A percentile compares a stretch with the other conserved stretches of the same genome.
phyloP scores from a whole-genome alignment of 2,329 filamentous ascomycete genomes.

The Pestalotiopsis sp. region DNA sequence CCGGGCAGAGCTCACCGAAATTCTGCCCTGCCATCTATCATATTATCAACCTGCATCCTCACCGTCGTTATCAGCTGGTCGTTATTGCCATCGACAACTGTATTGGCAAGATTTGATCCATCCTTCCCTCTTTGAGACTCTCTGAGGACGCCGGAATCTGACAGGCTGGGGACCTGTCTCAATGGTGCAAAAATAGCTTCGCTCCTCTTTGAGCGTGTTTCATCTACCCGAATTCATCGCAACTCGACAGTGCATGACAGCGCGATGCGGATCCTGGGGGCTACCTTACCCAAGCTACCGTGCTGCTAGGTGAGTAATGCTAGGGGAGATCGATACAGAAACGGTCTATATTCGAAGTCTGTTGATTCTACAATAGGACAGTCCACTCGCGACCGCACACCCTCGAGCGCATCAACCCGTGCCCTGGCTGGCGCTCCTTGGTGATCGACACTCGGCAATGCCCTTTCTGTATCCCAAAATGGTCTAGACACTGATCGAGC shows the following conservation, averaged over 20 bases:
- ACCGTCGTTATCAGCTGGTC: neutral
- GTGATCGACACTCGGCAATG: slow-evolving; percentile 9
- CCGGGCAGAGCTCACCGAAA: neutral
- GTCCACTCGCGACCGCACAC: neutral
- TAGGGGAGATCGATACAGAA: neutral
- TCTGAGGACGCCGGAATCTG: neutral
- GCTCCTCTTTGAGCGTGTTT: slow-evolving; percentile 6
- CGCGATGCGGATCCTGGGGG: neutral
- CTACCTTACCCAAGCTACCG: neutral
- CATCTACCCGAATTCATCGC: slow-evolving; percentile 8
- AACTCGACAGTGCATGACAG: neutral
- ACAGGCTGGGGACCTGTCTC: neutral
- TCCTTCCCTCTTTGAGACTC: neutral
- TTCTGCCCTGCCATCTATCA: neutral
- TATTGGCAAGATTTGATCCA: neutral
- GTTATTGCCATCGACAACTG: neutral
- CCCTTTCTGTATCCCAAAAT: neutral
- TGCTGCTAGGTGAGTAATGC: neutral
- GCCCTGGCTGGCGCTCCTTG: neutral
- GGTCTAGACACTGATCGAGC: slow-evolving; percentile 10
- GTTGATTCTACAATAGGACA: neutral
- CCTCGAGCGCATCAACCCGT: neutral
- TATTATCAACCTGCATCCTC: neutral
- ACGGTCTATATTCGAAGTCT: neutral
- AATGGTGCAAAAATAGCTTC: slow-evolving; percentile 13